Percentiles rank a stretch among this genome's conserved stretches.
phyloP scores from a whole-genome alignment of 805 yeast species.

The Saccharomycopsis javanensis region DNA sequence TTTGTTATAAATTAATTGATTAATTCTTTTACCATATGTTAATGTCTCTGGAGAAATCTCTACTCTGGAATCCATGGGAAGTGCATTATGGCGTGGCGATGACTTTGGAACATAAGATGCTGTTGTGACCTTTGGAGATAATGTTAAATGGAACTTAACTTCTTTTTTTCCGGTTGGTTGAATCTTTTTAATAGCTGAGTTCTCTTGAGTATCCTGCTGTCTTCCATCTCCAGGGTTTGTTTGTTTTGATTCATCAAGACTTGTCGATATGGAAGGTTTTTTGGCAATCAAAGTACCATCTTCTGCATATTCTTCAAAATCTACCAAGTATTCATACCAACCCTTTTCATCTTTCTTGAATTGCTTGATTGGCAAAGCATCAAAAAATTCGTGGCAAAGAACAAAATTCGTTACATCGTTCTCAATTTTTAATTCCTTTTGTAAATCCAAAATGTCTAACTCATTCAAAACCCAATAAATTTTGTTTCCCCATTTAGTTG shows the following conservation, averaged over 20 bases:
- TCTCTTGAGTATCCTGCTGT: background rate
- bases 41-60: constrained; percentile 73
- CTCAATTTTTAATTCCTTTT: constrained; percentile 14
- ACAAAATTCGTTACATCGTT: constrained; percentile 43
- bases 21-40: constrained; percentile 43
- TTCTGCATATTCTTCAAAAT: constrained; percentile 26
- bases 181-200: background rate
- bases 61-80: constrained; percentile 48
- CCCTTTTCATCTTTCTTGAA: constrained; percentile 54
- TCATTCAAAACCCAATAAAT: constrained; percentile 56
- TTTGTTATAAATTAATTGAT: constrained; percentile 30
- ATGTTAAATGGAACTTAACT: constrained; percentile 43
- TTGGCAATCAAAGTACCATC: constrained; percentile 10
- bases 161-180: constrained; percentile 9
- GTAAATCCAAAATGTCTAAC: constrained; percentile 30
- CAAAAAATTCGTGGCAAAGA: constrained; percentile 80
- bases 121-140: constrained; percentile 52
- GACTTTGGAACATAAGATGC: constrained; percentile 47
- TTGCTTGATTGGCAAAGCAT: constrained; percentile 71
- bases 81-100: constrained; percentile 39
- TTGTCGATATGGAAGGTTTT: background rate
- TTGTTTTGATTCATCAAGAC: constrained; percentile 12
- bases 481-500: constrained; percentile 41
- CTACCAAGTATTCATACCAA: constrained; percentile 75
- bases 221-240: constrained; percentile 13